Base-by-base conservation (phyloP, 1,284 basidiomycete species). In the Leccinum solheimii region DNA sequence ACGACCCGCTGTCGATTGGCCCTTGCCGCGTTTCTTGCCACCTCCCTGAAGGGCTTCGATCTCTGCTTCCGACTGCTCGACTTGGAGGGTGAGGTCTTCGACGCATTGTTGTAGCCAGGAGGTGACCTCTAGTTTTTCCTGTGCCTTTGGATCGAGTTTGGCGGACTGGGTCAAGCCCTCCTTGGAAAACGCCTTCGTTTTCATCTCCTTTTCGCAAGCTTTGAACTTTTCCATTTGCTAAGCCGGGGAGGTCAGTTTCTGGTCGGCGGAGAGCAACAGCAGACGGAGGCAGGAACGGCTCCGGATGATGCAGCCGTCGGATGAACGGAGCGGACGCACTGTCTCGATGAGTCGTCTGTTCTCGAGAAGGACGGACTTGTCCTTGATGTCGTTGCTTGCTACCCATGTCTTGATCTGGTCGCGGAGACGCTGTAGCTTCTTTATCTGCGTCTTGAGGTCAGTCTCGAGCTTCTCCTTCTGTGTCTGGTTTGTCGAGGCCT, bases 171-270 rank as follows among this genome's bases (percentile, higher is more conserved):
- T 98, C 38, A 99, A 85, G 40, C 97, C 97, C 77, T 98, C 97
- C 78, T 99, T 99, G 34, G 96, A 98, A 80, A 99, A 99, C 0
- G 97, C 97, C 77, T 99, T 99, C 65, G 97, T 99, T 86, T 99
- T 99, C 95, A 99, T 98, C 79, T 99, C 97, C 81, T 99, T 99
- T 81, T 99, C 97, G 78, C 95, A 94, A 26, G 97, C 97, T 74
- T 99, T 99, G 86, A 99, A 99, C 74, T 94, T 95, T 81, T 99
- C 97, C 97, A 99, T 99, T 97, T 99, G 97, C 96, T 98, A 23
- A 2, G 32, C 11, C 14, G 49, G 38, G 5, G 19, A 11, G 27
- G 62, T 69, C 36, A 71, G 67, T 14, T 16, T 50, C n/a, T 23
- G 8, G 40, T 56, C 27, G 11, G 54, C 26, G 26, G 50, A 56